Base-by-base conservation (phyloP, 768 basidiomycete genomes). In the Erythrobasidium yunnanense region DNA sequence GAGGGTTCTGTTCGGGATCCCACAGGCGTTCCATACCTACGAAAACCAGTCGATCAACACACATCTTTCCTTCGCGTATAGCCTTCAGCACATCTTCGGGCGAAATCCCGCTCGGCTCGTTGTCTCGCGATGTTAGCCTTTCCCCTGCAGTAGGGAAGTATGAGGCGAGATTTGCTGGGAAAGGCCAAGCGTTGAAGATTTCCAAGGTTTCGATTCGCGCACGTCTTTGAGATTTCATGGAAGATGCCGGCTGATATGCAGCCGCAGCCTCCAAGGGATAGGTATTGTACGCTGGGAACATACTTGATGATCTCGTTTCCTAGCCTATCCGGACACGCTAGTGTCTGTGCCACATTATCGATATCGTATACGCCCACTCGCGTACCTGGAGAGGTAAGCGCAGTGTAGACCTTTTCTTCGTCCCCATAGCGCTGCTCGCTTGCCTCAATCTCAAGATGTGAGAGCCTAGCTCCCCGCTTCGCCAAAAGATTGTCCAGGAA, bases 1-100 rank as follows among this genome's bases (percentile, higher is more conserved):
- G n/a, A n/a, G n/a, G n/a, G 18, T 60, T 27, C 13, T n/a, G 13
- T 15, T n/a, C 50, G 11, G 25, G 11, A 23, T 60, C 30, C 57
- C 57, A 60, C 45, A 22, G 38, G 7, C 27, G 33, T n/a, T 45
- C 57, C 57, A 60, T 60, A 5, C 57, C 57, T 2, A 27, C 20
- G 13, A 60, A 7, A 7, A 23, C 57, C 3, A 60, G 57, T 27
- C 42, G n/a, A 15, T 23, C 20, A 27, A 27, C 3, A 45, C 17
- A 17, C 42, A 46, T 3, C 57, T 45, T 4, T n/a, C n/a, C n/a
- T n/a, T 15, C 38, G 6, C 30, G 4, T 3, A 60, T 17, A 6
- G 57, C 57, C 22, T 46, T 4, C 17, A 60, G 32, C 7, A 60
- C 42, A 23, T 60, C 57, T 38, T 27, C 3, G 18, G 57, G 57